Conservation (phyloP, 192 early-diverging fungal species). For the Endogone sp. region DNA sequence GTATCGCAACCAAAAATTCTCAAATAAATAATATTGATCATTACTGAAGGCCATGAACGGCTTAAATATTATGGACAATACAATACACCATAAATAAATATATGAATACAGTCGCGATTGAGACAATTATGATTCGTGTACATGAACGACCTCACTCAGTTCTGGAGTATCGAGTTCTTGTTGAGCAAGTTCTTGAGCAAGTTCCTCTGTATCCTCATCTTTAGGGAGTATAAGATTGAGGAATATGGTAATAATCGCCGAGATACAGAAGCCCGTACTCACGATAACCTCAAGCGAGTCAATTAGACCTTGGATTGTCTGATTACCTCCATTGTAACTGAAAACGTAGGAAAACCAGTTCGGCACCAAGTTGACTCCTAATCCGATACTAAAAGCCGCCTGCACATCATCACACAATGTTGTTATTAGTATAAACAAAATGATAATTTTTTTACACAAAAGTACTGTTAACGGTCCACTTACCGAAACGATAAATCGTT, state of each 20-base stretch:
- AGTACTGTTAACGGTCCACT: too few species aligned
- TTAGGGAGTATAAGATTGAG: slow-evolving; percentile 36
- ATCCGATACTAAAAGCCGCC: slow-evolving; percentile 37
- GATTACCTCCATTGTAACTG: slow-evolving; percentile 30
- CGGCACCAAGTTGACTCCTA: slow-evolving; percentile 46
- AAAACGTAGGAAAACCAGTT: slow-evolving; percentile 49
- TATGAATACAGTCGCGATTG: too few species aligned
- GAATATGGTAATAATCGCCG: slow-evolving; percentile 34
- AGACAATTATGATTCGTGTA: neutral
- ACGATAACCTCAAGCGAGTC: slow-evolving; percentile 43
- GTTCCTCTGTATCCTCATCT: slow-evolving; percentile 7
- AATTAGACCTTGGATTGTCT: slow-evolving; percentile 34
- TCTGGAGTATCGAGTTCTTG: neutral
- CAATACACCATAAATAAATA: too few species aligned
- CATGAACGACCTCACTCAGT: neutral
- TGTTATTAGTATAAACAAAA: too few species aligned
- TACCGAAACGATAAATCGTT: slow-evolving; percentile 44
- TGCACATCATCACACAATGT: neutral
- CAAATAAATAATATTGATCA: too few species aligned
- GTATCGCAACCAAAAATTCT: too few species aligned
- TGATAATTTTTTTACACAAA: too few species aligned
- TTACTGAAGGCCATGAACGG: too few species aligned
- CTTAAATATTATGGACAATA: too few species aligned
- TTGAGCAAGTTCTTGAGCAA: slow-evolving; percentile 2
- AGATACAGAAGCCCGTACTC: slow-evolving; percentile 39